Evolutionary conservation across 768 basidiomycete genomes (phyloP), one percentile per base, ranked within the genome.

Genomic region (Leucosporidium scottii): DNA sequence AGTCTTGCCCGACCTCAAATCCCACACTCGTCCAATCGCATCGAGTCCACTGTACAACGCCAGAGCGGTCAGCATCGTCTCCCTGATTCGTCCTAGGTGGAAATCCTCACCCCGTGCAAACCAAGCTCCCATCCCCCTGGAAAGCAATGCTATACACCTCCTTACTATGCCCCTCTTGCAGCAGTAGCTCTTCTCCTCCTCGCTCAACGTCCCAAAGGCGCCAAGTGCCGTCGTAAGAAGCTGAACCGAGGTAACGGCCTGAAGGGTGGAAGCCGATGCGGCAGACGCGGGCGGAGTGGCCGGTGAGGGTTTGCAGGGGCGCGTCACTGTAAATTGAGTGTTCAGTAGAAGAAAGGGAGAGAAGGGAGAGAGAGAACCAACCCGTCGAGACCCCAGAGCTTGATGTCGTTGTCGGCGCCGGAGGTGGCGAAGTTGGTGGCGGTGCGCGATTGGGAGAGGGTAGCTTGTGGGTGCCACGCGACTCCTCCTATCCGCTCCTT

Each of bases 201-300:
- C 86, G 89, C 61, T 83, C 82, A 20, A 92, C 87, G 78, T 99
- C 94, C 96, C 96, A 99, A 61, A 98, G 78, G 54, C 96, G 82
- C 96, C 96, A 99, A 31, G 94, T 90, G 21, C 91, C 94, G 78
- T 99, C 96, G 74, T 93, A 98, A 70, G 90, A 91, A 1, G 96
- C 93, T 68, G 91, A 93, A 2, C 89, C 93, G 34, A 96, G 84
- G 77, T 93, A 98, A 55, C 87, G 81, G 1, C 96, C 96, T 0
- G 92, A 94, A 2, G 96, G 93, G 78, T 99, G 96, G 79, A 98
- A 99, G 0, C 89, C 91, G 27, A 97, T 88, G 21, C 96, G 86
- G 77, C 91, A 93, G 3, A 99, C 87, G 27, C 96, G 88, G 66
- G 87, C 88, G 76, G 87, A 84, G 77, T 98, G 96, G 2, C 96